Percentiles rank a stretch among this genome's conserved stretches.
phyloP scores from a whole-genome alignment of 805 yeast genomes.

The Saccharomycopsis selenospora region DNA sequence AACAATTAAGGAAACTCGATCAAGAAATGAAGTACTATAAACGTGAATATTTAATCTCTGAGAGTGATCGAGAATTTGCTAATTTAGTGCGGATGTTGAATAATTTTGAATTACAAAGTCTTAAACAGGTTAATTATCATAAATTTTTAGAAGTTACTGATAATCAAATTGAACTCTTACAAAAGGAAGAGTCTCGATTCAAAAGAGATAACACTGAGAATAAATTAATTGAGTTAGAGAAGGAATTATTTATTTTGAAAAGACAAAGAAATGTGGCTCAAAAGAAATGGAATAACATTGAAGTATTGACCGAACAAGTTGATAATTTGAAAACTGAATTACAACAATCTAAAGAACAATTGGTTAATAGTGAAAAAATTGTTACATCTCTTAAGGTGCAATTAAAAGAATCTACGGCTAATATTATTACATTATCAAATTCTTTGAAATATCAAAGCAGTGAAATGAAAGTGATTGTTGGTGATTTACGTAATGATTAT shows the following conservation, averaged over 20 bases:
- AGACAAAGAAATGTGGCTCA: slow-evolving; percentile 13
- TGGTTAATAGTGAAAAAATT: background rate
- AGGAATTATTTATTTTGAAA: slow-evolving; percentile 3
- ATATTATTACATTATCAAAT: background rate
- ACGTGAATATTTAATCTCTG: slow-evolving; percentile 15
- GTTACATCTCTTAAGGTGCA: background rate
- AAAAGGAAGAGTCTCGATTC: slow-evolving; percentile 10
- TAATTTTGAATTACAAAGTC: slow-evolving; percentile 10
- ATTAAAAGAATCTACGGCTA: background rate
- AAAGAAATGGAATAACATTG: slow-evolving; percentile 7
- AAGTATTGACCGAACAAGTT: slow-evolving; percentile 18
- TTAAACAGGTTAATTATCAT: slow-evolving; percentile 6
- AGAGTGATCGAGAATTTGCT: slow-evolving; percentile 15
- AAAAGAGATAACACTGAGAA: slow-evolving; percentile 2
- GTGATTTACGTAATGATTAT: background rate
- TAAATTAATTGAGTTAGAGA: background rate
- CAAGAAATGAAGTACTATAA: slow-evolving; percentile 15
- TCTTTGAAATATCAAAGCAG: background rate
- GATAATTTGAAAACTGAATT: slow-evolving; percentile 11
- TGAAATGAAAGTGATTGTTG: background rate
- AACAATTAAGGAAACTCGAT: background rate
- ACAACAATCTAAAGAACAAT: background rate
- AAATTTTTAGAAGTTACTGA: slow-evolving; percentile 8
- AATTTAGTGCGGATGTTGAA: slow-evolving; percentile 12
- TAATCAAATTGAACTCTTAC: slow-evolving; percentile 10